Base-by-base conservation (phyloP, 2,329 filamentous ascomycete species). In the Alternaria longipes region DNA sequence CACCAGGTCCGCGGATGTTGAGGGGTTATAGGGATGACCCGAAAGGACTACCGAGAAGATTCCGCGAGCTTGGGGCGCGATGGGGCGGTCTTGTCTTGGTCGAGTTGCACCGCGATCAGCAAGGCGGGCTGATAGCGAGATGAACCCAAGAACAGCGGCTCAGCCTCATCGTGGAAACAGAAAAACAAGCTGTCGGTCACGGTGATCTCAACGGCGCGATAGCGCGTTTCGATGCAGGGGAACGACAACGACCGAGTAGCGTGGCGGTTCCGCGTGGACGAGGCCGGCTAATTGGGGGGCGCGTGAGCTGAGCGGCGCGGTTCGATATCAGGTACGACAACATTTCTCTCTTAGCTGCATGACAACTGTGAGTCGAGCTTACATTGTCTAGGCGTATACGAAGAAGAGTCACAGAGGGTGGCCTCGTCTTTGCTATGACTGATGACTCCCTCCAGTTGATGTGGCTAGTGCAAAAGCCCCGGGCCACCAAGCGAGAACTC, bases 381-480 rank as follows among this genome's bases (percentile, higher is more conserved):
- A 36, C 34, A 4, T 38, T 18, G 50, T 3, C 49, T n/a, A 52
- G 50, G 22, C 36, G 51, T 16, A 34, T 34, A 36, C 32, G 46
- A 26, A 24, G 24, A 52, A 40, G 41, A 55, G 53, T 55, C 53
- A 55, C 26, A 45, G 20, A 44, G 9, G 38, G 28, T 45, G 26
- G 51, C 51, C 40, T 45, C 20, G 38, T 32, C 41, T 40, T 28
- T 11, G 22, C 16, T 18, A 32, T 32, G 30, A 26, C 24, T 6
- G 40, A 50, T 38, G 34, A 50, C 32, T 44, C 24, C 28, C 9
- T 18, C 16, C 32, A 36, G 7, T 30, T 34, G 28, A 36, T 44
- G 51, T 62, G 57, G 56, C 61, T 63, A 54, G 56, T 59, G 58
- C 56, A 54, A 44, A 54, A 46, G 46, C 49, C 38, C 5, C 5